phyloP scores from a whole-genome alignment of 2,329 filamentous ascomycete genomes.

The Cordyceps sp. region DNA sequence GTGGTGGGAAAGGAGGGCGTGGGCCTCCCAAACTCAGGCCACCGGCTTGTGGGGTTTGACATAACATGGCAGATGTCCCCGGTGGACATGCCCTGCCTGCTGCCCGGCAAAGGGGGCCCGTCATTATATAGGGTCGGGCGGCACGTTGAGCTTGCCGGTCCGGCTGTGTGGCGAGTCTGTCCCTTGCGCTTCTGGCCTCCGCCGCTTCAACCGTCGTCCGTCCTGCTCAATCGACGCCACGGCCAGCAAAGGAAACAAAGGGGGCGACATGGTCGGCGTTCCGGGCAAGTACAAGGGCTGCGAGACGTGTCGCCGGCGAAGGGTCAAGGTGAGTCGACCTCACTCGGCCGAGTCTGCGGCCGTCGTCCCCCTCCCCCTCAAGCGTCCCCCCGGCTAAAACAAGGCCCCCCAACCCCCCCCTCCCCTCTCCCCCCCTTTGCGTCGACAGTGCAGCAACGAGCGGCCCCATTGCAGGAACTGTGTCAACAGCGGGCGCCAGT shows the following conservation, averaged over 20 bases:
- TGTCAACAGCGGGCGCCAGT: conserved; percentile 35
- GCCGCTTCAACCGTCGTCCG: too few species aligned
- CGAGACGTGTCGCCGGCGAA: conserved; percentile 40
- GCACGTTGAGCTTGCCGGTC: too few species aligned
- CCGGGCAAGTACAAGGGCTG: conserved; percentile 48
- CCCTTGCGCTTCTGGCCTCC: too few species aligned
- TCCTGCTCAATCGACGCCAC: neutral
- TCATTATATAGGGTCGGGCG: conserved; percentile 2
- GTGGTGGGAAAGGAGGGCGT: neutral
- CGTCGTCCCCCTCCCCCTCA: too few species aligned
- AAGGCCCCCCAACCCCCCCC: too few species aligned
- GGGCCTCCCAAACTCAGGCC: conserved; percentile 1
- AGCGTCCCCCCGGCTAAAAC: too few species aligned
- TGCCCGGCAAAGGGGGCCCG: neutral
- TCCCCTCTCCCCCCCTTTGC: too few species aligned
- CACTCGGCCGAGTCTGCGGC: too few species aligned
- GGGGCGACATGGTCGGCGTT: conserved; percentile 38
- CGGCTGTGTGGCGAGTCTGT: too few species aligned
- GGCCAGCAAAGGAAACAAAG: neutral
- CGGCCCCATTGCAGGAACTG: conserved; percentile 45
- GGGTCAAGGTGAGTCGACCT: conserved; percentile 43
- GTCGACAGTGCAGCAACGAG: conserved; percentile 40
- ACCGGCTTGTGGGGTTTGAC: conserved; percentile 2
- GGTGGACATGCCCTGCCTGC: neutral
- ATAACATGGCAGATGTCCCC: neutral